A percentile compares a stretch with the other conserved stretches of the same genome.
These are phyloP conservation scores for Sarcodon aspratus DNA, from an alignment of 768 basidiomycete genomes.

Conservation along the genomic window DNA sequence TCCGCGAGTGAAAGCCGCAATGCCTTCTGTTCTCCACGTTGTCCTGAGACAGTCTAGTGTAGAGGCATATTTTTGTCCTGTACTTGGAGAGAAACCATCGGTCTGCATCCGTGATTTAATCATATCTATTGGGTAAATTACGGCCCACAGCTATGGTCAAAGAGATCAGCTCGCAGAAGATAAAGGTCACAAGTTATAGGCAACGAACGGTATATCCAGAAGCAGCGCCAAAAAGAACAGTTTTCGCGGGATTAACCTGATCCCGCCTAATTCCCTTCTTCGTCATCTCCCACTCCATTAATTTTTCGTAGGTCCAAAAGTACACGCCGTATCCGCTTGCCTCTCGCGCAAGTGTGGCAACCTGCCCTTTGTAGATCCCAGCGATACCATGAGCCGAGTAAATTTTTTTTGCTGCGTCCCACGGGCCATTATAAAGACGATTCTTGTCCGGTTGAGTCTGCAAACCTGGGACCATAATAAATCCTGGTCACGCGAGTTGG, in stretches of 20 bases:
- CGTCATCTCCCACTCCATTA: slow-evolving; percentile 81
- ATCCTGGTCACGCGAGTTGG: not conserved
- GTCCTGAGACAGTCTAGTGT: slow-evolving; percentile 75
- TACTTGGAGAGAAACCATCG: slow-evolving; percentile 68
- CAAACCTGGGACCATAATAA: slow-evolving; percentile 41
- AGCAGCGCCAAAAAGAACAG: slow-evolving; percentile 81
- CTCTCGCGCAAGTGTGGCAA: slow-evolving; percentile 78
- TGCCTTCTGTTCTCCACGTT: slow-evolving; percentile 77
- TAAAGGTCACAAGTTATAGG: not conserved
- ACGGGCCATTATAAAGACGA: slow-evolving; percentile 72
- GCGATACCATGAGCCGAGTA: slow-evolving; percentile 60
- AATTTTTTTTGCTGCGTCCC: slow-evolving; percentile 84
- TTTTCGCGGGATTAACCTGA: slow-evolving; percentile 65
- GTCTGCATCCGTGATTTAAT: slow-evolving; percentile 96
- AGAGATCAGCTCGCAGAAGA: slow-evolving; percentile 6
- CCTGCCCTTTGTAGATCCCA: slow-evolving; percentile 91
- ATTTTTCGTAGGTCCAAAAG: slow-evolving; percentile 87
- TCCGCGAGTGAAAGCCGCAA: slow-evolving; percentile 84
- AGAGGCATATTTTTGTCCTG: slow-evolving; percentile 74
- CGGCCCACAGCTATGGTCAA: slow-evolving; percentile 60
- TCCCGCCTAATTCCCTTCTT: slow-evolving; percentile 60
- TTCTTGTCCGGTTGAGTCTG: slow-evolving; percentile 82
- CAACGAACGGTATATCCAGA: slow-evolving; percentile 81
- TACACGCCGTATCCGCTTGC: slow-evolving; percentile 77
- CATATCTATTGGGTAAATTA: slow-evolving; percentile 94